A percentile compares a stretch with the other conserved stretches of the same genome.
These are phyloP conservation scores for Cucumis melo DNA, from an alignment of 306 rosid species.

Conservation along the genomic window DNA sequence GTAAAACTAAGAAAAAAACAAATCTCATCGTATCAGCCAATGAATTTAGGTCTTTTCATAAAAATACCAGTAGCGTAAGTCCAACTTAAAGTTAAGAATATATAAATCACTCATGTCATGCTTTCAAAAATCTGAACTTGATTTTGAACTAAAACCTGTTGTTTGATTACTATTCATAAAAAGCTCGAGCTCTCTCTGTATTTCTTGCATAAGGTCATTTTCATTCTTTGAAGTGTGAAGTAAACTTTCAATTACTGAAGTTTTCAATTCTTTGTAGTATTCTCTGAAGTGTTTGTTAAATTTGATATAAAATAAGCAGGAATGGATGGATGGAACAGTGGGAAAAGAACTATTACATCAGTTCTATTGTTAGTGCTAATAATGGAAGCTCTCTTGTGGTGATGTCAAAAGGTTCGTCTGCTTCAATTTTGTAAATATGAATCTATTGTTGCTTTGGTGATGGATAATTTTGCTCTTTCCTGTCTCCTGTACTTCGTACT, in stretches of 20 bases:
- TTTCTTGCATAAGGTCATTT: too few relatives aligned
- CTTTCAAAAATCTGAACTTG: too few relatives aligned
- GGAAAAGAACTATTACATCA: constrained; percentile 54
- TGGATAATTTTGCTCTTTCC: not conserved
- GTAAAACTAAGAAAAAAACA: not conserved
- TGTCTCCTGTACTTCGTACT: not conserved
- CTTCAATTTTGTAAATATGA: not conserved
- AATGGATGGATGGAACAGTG: constrained; percentile 66
- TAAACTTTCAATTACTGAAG: too few relatives aligned
- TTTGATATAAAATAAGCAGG: too few relatives aligned
- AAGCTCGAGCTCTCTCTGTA: too few relatives aligned
- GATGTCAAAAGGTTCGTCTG: constrained; percentile 47
- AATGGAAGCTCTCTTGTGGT: constrained; percentile 60
- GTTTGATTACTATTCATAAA: too few relatives aligned
- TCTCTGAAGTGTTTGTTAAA: too few relatives aligned
- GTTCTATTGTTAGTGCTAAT: constrained; percentile 49
- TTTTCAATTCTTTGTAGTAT: too few relatives aligned
- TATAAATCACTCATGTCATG: too few relatives aligned
- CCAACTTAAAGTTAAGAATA: not conserved
- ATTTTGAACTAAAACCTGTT: too few relatives aligned
- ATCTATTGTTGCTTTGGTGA: not conserved
- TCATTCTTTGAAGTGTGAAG: too few relatives aligned
- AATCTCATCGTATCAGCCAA: not conserved
- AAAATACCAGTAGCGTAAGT: not conserved
- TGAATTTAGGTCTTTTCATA: not conserved